Evolutionary conservation across 1,284 basidiomycete species (phyloP), one percentile per base, ranked within the genome.

Genomic region (Sporisorium reilianum): DNA sequence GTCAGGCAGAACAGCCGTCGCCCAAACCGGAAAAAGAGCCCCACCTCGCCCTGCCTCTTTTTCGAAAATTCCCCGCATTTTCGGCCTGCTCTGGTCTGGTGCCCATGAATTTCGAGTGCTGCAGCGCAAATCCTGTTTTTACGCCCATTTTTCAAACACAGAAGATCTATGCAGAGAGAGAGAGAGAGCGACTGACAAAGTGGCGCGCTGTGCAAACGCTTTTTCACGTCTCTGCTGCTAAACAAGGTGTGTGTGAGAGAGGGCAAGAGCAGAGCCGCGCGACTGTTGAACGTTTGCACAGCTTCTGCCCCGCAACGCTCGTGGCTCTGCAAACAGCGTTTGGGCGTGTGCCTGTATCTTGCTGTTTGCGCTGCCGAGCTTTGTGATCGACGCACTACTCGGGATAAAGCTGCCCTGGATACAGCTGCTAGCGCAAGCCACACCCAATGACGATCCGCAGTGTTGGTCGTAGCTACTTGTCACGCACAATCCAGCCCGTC

Each of bases 41-140:
- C n/a, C n/a, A n/a, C n/a, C n/a, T n/a, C n/a, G n/a, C n/a, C n/a
- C n/a, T n/a, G n/a, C n/a, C n/a, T n/a, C 36, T 38, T 18, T 38
- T n/a, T n/a, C 16, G 20, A 50, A 53, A 52, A 66, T 66, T 60
- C 64, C 64, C 64, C 64, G 64, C 57, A 53, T 36, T 58, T 58
- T 54, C 26, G 4, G 14, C 22, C 12, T 5, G 14, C 36, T 2
- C 36, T 16, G 9, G 28, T 22, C 10, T 32, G 22, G 5, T 20
- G n/a, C 48, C 36, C 36, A 38, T 49, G 20, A 40, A n/a, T 65
- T 65, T 65, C 58, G 23, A 51, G 11, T 36, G 49, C 41, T 48
- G 42, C 51, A 60, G 23, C 36, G 36, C 38, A 49, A 41, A 48
- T 48, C 46, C 46, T 46, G 9, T 14, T 48, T 30, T 26, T 25